Evolutionary conservation across 495 filamentous ascomycete genomes (phyloP).

Genomic region (Poronia punctata): DNA sequence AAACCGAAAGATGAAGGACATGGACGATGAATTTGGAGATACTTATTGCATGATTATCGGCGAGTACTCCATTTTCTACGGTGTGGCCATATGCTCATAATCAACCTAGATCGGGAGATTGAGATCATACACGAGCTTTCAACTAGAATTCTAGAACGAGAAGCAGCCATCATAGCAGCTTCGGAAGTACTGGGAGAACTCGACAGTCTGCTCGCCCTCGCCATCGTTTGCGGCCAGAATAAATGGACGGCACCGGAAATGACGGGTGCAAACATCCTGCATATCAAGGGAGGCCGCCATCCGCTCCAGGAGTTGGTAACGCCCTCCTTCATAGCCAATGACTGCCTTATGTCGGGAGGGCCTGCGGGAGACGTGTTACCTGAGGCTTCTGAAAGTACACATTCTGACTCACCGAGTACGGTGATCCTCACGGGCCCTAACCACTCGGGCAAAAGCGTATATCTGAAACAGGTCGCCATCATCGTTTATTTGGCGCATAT

Average conservation of each 20-base stretch:
- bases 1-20: conserved; percentile 71
- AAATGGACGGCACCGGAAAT: conserved; percentile 65
- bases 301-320: conserved; percentile 85
- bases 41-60: conserved; percentile 76
- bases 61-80: conserved; percentile 30
- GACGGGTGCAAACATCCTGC: conserved; percentile 62
- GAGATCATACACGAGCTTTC: conserved; percentile 79
- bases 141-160: conserved; percentile 62
- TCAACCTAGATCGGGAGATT: conserved; percentile 70
- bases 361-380: conserved; percentile 7
- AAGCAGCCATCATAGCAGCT: conserved; percentile 55
- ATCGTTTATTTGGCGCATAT: conserved; percentile 92
- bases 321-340: conserved; percentile 78
- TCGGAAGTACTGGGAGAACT: conserved; percentile 82
- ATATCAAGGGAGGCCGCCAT: conserved; percentile 79
- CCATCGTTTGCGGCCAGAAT: conserved; percentile 70
- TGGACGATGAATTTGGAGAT: conserved; percentile 80
- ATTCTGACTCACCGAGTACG: conserved; percentile 55
- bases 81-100: conserved; percentile 14
- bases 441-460: conserved; percentile 93
- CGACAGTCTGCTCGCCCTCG: conserved; percentile 79
- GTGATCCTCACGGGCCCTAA: conserved; percentile 88
- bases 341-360: conserved; percentile 65
- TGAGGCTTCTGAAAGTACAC: too few relatives aligned
- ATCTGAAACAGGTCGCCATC: conserved; percentile 91